Conservation (phyloP, 108 stramenopile genomes). For the Epithemia pelagica region DNA sequence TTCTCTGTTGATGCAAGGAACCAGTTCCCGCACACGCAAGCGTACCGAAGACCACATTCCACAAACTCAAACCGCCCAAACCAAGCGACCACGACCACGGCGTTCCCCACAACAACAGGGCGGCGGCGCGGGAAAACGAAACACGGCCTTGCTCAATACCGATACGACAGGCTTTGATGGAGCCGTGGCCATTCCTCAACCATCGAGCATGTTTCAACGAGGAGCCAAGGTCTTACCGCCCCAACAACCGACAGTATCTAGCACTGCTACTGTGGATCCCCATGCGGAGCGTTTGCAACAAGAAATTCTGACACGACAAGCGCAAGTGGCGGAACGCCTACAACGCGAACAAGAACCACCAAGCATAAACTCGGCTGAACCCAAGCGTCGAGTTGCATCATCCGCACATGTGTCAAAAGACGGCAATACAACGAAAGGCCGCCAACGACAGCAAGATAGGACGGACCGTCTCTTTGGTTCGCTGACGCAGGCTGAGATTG, state of each 20-base stretch:
- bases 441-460: background rate
- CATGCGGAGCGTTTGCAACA: background rate
- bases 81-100: too few species aligned
- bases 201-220: slow-evolving; percentile 27
- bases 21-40: too few species aligned
- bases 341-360: slow-evolving; percentile 2
- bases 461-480: background rate
- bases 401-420: background rate
- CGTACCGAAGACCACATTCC: too few species aligned
- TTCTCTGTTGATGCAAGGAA: background rate
- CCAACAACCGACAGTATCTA: slow-evolving; percentile 21
- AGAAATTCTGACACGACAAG: slow-evolving; percentile 13
- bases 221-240: slow-evolving; percentile 12
- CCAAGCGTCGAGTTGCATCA: background rate
- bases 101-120: too few species aligned
- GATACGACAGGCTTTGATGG: slow-evolving; percentile 47
- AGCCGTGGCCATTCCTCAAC: slow-evolving; percentile 59
- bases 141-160: too few species aligned
- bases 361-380: background rate
- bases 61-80: too few species aligned
- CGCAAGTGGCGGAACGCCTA: slow-evolving; percentile 1
- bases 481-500: background rate
- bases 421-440: background rate
- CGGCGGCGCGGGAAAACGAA: too few species aligned
- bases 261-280: background rate